A percentile compares a stretch with the other conserved stretches of the same genome.
These are phyloP conservation scores for Coemansia sp. DNA, from an alignment of 192 early-diverging fungal genomes.

Conservation along the genomic window DNA sequence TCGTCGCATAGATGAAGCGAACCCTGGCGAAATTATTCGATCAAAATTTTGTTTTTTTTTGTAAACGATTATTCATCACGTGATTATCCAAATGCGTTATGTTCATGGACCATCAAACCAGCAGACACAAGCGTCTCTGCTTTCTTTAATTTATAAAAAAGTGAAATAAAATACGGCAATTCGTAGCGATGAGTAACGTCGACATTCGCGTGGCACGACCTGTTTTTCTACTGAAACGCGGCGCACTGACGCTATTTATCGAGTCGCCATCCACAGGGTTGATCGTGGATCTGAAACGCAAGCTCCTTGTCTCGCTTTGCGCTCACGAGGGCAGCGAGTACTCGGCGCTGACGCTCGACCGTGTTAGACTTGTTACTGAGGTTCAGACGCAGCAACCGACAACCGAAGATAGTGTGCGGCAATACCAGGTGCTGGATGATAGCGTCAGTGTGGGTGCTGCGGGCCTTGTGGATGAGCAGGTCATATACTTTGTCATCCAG, in stretches of 20 bases:
- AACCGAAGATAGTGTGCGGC: neutral
- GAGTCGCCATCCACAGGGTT: constrained; percentile 12
- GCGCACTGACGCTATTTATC: constrained; percentile 37
- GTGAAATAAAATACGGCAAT: neutral
- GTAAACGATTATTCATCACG: no score
- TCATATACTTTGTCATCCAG: constrained; percentile 32
- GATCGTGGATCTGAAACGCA: constrained; percentile 17
- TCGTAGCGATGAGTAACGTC: constrained; percentile 11
- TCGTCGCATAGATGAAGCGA: no score
- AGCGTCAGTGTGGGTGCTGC: constrained; percentile 7
- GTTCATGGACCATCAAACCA: no score
- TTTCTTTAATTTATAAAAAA: neutral
- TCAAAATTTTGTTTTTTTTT: no score
- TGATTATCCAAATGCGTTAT: no score
- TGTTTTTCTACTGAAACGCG: constrained; percentile 47
- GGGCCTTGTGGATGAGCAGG: constrained; percentile 26
- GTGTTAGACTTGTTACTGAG: constrained; percentile 22
- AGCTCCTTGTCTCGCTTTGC: constrained; percentile 27
- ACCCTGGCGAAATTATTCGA: no score
- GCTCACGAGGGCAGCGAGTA: constrained; percentile 25
- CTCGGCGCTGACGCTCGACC: constrained; percentile 5
- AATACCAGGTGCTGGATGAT: constrained; percentile 22
- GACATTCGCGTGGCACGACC: constrained; percentile 27
- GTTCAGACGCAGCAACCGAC: neutral
- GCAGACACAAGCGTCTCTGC: no score